These are phyloP conservation scores for Tricholoma furcatifolium DNA, from an alignment of 768 basidiomycete species.

Conservation along the genomic window DNA sequence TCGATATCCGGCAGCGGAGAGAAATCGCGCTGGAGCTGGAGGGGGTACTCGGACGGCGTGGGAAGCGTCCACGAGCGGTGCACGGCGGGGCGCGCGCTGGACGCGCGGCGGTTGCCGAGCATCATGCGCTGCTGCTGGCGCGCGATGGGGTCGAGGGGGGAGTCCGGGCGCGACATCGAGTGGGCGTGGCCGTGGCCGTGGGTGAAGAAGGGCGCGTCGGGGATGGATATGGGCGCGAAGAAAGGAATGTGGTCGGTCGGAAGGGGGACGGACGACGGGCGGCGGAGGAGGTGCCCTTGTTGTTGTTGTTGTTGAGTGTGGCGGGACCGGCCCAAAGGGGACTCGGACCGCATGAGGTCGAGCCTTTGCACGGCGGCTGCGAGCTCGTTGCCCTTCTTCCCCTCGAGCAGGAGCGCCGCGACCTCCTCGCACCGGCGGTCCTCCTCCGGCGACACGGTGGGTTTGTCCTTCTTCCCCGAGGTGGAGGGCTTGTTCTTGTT, in stretches of 20 bases:
- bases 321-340: background rate
- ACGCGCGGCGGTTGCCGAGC: constrained; percentile 48
- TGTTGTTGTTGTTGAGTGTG: constrained; percentile 13
- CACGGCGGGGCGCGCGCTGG: constrained; percentile 42
- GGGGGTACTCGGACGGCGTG: constrained; percentile 7
- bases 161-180: constrained; percentile 38
- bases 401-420: constrained; percentile 60
- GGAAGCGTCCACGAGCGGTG: constrained; percentile 36
- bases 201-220: constrained; percentile 40
- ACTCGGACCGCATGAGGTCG: constrained; percentile 33
- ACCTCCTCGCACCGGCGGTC: constrained; percentile 70
- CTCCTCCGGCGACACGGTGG: constrained; percentile 44
- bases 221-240: constrained; percentile 19
- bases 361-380: constrained; percentile 57
- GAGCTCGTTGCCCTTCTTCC: constrained; percentile 70
- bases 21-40: constrained; percentile 38
- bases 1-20: constrained; percentile 50
- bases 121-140: constrained; percentile 37
- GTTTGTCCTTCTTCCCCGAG: constrained; percentile 34
- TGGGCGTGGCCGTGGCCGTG: constrained; percentile 40
- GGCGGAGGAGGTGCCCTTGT: constrained; percentile 38
- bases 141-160: constrained; percentile 44
- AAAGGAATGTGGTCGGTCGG: constrained; percentile 36
- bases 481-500: constrained; percentile 40
- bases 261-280: constrained; percentile 64